Base-by-base conservation (phyloP, 2,329 filamentous ascomycete genomes). In the Colletotrichum gloeosporioides region DNA sequence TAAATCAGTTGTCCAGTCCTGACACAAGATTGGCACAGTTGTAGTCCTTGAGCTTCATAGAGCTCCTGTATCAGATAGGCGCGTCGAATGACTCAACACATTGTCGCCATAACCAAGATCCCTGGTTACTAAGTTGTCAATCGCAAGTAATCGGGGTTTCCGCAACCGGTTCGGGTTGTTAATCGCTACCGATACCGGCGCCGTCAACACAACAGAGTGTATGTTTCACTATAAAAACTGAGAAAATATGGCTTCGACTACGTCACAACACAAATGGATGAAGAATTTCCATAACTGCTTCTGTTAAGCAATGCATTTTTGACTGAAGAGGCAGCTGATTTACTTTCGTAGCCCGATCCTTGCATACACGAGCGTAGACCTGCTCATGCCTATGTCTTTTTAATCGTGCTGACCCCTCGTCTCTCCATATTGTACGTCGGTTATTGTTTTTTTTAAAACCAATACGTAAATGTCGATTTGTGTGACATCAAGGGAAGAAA, bases 21-120 rank as follows among this genome's bases (percentile, higher is more conserved):
- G 18, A 8, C 18, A 49, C 18, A n/a, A n/a, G 5, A n/a, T n/a
- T n/a, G 39, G n/a, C 18, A n/a, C 18, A 1, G 1, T 49, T 49
- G 18, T n/a, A 8, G 9, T 8, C 10, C 8, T 44, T 49, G 44
- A 2, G 6, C 6, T n/a, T 4, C n/a, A 0, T 4, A 4, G n/a
- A 22, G 44, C n/a, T 49, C n/a, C n/a, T 1, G n/a, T 22, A 3
- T 22, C 44, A 6, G 22, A 49, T 49, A 49, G 44, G 10, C 44
- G 44, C 6, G n/a, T n/a, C 2, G 44, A 13, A 49, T 49, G 44
- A 49, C 44, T 49, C 44, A 12, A 4, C 6, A 1, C 44, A 4
- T 49, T 13, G n/a, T 49, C n/a, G 6, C 44, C 3, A 2, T n/a
- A 22, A 13, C 44, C 9, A 49, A 49, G 1, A 49, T 10, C n/a